Conservation (phyloP, 371 early-diverging fungal genomes). For the Apophysomyces ossiformis region DNA sequence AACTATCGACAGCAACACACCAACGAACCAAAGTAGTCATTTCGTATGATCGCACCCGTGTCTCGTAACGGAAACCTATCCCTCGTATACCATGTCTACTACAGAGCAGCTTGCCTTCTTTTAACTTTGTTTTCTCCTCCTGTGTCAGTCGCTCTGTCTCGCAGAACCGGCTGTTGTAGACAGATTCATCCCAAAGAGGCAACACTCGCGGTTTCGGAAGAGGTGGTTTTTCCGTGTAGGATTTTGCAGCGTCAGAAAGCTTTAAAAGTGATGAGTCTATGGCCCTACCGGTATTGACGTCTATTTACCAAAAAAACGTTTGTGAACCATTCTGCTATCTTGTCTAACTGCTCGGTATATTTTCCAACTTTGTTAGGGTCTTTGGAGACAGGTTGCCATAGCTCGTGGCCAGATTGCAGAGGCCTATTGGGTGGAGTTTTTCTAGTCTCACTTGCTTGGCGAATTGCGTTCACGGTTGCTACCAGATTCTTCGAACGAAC, state of each 20-base stretch:
- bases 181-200: constrained; percentile 5
- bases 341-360: constrained; percentile 16
- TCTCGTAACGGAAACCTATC: constrained; percentile 30
- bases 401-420: constrained; percentile 6
- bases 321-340: constrained; percentile 11
- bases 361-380: constrained; percentile 6
- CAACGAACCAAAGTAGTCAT: constrained; percentile 22
- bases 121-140: constrained; percentile 19
- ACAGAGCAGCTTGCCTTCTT: constrained; percentile 24
- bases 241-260: constrained; percentile 2
- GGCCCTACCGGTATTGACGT: no score
- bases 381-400: constrained; percentile 14
- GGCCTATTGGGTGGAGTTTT: not conserved
- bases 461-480: not conserved
- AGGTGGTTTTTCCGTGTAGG: not conserved
- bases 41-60: constrained; percentile 31
- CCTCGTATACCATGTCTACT: constrained; percentile 25
- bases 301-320: constrained; percentile 21
- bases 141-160: constrained; percentile 13
- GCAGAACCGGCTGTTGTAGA: not conserved
- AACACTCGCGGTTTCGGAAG: not conserved
- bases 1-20: constrained; percentile 22
- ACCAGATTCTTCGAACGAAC: constrained; percentile 5
- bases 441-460: not conserved
- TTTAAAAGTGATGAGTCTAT: not conserved